Conservation (phyloP, 129 eudicot species). For the Chrysanthemum seticuspe region DNA sequence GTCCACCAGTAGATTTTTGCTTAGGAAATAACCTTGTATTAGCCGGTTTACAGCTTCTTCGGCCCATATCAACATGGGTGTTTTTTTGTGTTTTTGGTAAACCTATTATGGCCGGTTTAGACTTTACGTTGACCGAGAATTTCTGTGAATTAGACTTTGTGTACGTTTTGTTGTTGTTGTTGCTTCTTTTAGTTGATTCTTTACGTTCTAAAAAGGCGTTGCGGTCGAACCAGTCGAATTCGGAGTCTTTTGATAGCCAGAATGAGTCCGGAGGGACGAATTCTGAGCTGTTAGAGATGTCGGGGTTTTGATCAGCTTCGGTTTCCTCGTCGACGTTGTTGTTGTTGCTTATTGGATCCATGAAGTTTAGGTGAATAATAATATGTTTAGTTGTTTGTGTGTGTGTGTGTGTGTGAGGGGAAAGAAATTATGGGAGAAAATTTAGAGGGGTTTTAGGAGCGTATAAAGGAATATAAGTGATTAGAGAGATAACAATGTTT, state of each 20-base stretch:
- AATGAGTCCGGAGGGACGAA: conserved; percentile 80
- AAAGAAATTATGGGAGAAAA: not conserved
- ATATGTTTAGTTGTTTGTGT: not conserved
- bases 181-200: conserved; percentile 60
- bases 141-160: conserved; percentile 52
- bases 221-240: conserved; percentile 85
- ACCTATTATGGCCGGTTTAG: conserved; percentile 66
- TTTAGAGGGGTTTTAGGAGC: conserved; percentile 16
- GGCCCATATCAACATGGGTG: conserved; percentile 40
- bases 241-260: conserved; percentile 84
- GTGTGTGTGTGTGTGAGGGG: not conserved
- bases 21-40: conserved; percentile 64
- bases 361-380: not conserved
- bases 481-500: not conserved
- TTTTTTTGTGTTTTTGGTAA: conserved; percentile 70
- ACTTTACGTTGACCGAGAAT: conserved; percentile 43
- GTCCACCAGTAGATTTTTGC: conserved; percentile 42
- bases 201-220: conserved; percentile 70
- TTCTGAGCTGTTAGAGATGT: conserved; percentile 25
- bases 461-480: no score
- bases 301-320: conserved; percentile 19
- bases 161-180: conserved; percentile 27
- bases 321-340: not conserved
- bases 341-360: not conserved
- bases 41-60: conserved; percentile 50